Evolutionary conservation across 345 rosid genomes (phyloP).

Genomic region (Lepidium sativum): DNA sequence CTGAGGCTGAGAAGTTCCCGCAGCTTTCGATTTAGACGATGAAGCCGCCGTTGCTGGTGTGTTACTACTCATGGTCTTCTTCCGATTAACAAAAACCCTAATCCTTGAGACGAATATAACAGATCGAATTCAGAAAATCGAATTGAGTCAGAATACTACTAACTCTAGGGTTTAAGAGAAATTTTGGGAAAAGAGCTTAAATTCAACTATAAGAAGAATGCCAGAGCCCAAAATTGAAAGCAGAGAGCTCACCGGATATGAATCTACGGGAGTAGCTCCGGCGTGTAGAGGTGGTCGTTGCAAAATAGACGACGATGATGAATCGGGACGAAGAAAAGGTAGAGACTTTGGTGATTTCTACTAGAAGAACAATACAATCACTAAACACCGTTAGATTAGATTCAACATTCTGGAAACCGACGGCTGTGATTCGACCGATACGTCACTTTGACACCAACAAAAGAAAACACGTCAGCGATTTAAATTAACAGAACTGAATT

Average conservation of each 20-base stretch:
- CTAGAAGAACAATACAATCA: too few species aligned
- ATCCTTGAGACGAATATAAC: background rate
- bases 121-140: background rate
- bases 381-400: too few species aligned
- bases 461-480: too few species aligned
- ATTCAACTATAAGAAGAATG: background rate
- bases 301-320: slow-evolving; percentile 7
- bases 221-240: background rate
- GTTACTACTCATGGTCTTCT: slow-evolving; percentile 24
- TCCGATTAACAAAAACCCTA: background rate
- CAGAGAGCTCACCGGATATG: slow-evolving; percentile 7
- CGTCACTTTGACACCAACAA: too few species aligned
- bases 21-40: slow-evolving; percentile 53
- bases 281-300: background rate
- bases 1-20: slow-evolving; percentile 54
- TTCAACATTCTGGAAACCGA: too few species aligned
- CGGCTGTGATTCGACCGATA: too few species aligned
- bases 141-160: background rate
- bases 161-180: background rate
- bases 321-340: background rate
- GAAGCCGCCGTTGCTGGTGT: slow-evolving; percentile 29
- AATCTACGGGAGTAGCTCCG: background rate
- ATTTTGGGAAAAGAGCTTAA: background rate
- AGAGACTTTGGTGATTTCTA: background rate
- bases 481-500: too few species aligned